Conservation (phyloP, 352 stramenopile genomes). For the Globisporangium apiculatum region DNA sequence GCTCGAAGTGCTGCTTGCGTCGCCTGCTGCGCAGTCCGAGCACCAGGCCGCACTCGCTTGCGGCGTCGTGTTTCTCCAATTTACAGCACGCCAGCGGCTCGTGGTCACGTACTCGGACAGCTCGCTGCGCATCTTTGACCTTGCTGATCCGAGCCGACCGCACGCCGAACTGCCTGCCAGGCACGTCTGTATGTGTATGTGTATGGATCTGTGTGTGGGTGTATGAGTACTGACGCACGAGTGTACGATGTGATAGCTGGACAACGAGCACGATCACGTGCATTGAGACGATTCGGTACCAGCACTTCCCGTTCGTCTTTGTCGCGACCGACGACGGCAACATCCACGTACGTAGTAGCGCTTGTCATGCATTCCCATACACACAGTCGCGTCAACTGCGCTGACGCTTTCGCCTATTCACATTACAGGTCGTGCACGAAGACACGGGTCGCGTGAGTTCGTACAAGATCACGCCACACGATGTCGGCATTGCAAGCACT, state of each 20-base stretch:
- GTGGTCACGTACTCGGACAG: slow-evolving; percentile 61
- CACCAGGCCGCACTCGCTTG: slow-evolving; percentile 23
- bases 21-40: slow-evolving; percentile 20
- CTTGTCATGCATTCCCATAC: too few relatives aligned
- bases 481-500: slow-evolving; percentile 24
- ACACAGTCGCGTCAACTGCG: too few relatives aligned
- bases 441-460: slow-evolving; percentile 60
- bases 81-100: slow-evolving; percentile 56
- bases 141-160: slow-evolving; percentile 16
- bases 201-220: too few relatives aligned
- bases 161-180: slow-evolving; percentile 21
- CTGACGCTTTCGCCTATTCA: not conserved
- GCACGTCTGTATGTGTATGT: not conserved
- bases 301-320: slow-evolving; percentile 60
- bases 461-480: slow-evolving; percentile 50
- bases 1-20: slow-evolving; percentile 51
- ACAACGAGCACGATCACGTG: slow-evolving; percentile 57
- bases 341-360: slow-evolving; percentile 26
- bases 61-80: slow-evolving; percentile 48
- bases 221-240: too few relatives aligned
- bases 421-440: slow-evolving; percentile 59
- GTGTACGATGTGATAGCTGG: slow-evolving; percentile 24
- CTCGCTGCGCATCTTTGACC: slow-evolving; percentile 53
- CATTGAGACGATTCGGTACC: slow-evolving; percentile 56
- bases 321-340: slow-evolving; percentile 63